Conservation (phyloP, 805 yeast species). For the Groenewaldozyma tartarivorans region DNA sequence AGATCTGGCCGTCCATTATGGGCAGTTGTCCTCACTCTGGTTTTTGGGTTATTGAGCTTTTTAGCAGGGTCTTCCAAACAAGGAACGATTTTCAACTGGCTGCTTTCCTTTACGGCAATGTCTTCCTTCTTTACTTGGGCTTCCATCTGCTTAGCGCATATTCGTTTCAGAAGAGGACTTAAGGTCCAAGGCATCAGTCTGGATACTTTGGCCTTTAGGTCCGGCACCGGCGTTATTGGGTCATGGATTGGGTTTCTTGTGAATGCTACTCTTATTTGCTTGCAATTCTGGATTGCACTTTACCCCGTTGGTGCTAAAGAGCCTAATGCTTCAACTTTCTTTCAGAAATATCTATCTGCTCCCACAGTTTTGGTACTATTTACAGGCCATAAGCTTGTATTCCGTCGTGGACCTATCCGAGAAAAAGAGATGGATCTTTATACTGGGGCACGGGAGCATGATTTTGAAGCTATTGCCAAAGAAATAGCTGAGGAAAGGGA, state of each 20-base stretch:
- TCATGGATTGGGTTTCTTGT: constrained; percentile 50
- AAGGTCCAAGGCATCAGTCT: constrained; percentile 48
- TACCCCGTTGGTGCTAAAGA: constrained; percentile 57
- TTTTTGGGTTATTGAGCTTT: constrained; percentile 49
- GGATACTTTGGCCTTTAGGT: constrained; percentile 50
- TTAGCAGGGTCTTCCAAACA: constrained; percentile 46
- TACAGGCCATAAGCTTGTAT: constrained; percentile 49
- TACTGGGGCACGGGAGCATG: constrained; percentile 51
- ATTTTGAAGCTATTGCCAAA: constrained; percentile 42
- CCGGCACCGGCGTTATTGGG: constrained; percentile 56
- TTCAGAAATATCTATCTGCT: constrained; percentile 53
- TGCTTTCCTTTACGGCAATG: constrained; percentile 54
- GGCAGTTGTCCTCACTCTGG: constrained; percentile 41
- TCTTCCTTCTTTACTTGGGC: constrained; percentile 58
- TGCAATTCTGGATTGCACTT: constrained; percentile 69
- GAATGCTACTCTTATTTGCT: constrained; percentile 46
- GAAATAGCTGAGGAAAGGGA: constrained; percentile 47
- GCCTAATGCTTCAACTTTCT: constrained; percentile 41
- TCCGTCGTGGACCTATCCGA: constrained; percentile 31
- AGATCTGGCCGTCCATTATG: constrained; percentile 58
- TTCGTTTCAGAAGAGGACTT: constrained; percentile 57
- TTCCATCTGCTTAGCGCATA: constrained; percentile 48
- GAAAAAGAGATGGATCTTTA: constrained; percentile 49
- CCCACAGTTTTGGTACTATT: constrained; percentile 53
- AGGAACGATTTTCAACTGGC: constrained; percentile 53